A percentile compares a stretch with the other conserved stretches of the same genome.
Conservation (phyloP, 495 filamentous ascomycete species). For the Penicillium paxilli region DNA sequence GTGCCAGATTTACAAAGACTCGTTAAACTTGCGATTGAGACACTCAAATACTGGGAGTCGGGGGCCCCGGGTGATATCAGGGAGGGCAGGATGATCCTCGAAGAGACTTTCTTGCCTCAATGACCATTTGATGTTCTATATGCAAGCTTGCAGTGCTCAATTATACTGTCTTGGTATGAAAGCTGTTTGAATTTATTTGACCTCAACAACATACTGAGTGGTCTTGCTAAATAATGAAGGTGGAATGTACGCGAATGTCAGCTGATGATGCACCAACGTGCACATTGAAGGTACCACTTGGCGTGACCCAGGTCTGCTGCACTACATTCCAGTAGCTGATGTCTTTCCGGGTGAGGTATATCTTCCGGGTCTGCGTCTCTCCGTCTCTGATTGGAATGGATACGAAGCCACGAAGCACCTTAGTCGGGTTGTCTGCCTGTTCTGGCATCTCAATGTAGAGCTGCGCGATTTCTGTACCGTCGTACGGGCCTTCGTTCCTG, state of each 20-base stretch:
- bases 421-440: slow-evolving; percentile 7
- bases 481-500: slow-evolving; percentile 52
- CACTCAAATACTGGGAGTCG: too few relatives aligned
- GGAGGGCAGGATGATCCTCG: too few relatives aligned
- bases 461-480: slow-evolving; percentile 58
- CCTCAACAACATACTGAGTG: too few relatives aligned
- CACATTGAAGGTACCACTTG: slow-evolving; percentile 23
- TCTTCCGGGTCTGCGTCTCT: slow-evolving; percentile 39
- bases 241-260: slow-evolving; percentile 12
- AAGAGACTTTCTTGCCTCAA: too few relatives aligned
- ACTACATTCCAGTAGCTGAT: slow-evolving; percentile 62
- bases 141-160: too few relatives aligned
- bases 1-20: too few relatives aligned
- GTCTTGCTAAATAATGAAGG: slow-evolving; percentile 31
- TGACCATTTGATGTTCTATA: too few relatives aligned
- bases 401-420: slow-evolving; percentile 59
- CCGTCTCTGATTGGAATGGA: slow-evolving; percentile 40
- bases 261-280: slow-evolving; percentile 12
- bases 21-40: too few relatives aligned
- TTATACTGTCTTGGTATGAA: too few relatives aligned
- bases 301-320: slow-evolving; percentile 53
- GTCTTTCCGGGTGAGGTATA: slow-evolving; percentile 58
- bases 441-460: slow-evolving; percentile 60
- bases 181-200: too few relatives aligned
- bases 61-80: too few relatives aligned